A percentile compares a stretch with the other conserved stretches of the same genome.
phyloP scores from a whole-genome alignment of 2,329 filamentous ascomycete genomes.

The Fusarium praegraminearum region DNA sequence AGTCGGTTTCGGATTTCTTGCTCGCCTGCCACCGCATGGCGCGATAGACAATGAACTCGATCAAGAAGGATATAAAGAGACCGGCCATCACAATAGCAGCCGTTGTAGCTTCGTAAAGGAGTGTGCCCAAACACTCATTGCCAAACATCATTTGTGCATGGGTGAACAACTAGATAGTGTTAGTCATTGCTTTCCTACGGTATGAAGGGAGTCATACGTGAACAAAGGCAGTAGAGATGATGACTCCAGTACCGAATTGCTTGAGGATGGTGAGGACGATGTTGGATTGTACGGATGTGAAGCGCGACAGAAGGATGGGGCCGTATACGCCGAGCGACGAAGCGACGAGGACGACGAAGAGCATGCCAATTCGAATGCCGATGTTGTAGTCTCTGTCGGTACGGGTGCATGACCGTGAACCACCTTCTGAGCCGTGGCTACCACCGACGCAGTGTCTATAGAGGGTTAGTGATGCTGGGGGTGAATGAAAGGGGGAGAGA shows the following conservation, averaged over 20 bases:
- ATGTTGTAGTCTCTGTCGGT: conserved; percentile 72
- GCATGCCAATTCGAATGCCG: conserved; percentile 73
- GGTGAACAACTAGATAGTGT: conserved; percentile 69
- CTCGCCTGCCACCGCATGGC: conserved; percentile 57
- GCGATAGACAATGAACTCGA: conserved; percentile 75
- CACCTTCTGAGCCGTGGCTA: conserved; percentile 51
- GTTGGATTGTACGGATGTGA: conserved; percentile 63
- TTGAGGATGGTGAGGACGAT: conserved; percentile 73
- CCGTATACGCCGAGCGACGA: conserved; percentile 76
- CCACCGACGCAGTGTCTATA: conserved; percentile 67
- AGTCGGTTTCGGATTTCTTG: conserved; percentile 44
- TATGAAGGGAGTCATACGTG: conserved; percentile 61
- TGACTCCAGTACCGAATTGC: conserved; percentile 79
- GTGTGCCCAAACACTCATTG: conserved; percentile 73
- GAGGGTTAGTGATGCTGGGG: conserved; percentile 8
- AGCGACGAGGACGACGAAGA: conserved; percentile 79
- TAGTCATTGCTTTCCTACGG: background rate
- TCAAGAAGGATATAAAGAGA: conserved; percentile 76
- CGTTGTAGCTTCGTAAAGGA: conserved; percentile 76
- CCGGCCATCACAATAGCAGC: conserved; percentile 80
- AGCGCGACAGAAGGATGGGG: conserved; percentile 71
- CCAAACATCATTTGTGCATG: conserved; percentile 79
- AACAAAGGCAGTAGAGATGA: conserved; percentile 77
- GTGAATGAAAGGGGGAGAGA: background rate
- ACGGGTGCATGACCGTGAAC: conserved; percentile 59